These are phyloP conservation scores for Cutaneotrichosporon cavernicola DNA, from an alignment of 1,284 basidiomycete genomes.

Conservation along the genomic window DNA sequence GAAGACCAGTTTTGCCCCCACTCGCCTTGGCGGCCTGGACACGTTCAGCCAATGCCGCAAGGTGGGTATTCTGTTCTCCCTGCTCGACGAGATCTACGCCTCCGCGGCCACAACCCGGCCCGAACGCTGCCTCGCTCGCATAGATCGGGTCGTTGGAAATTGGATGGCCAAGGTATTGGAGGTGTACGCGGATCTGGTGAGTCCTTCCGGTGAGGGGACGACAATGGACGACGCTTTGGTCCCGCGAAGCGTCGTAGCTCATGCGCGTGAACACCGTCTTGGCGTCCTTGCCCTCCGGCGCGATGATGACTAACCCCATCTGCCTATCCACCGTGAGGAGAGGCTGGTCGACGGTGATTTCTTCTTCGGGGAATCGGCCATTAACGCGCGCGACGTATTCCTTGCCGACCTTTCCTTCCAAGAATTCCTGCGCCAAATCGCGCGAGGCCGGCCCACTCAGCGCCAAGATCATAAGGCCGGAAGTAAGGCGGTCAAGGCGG, in stretches of 20 bases:
- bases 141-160: slow-evolving; percentile 92
- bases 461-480: slow-evolving; percentile 93
- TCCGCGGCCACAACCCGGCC: slow-evolving; percentile 70
- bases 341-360: slow-evolving; percentile 79
- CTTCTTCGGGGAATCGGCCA: slow-evolving; percentile 79
- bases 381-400: slow-evolving; percentile 85
- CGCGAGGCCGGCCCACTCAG: slow-evolving; percentile 71
- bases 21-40: slow-evolving; percentile 13
- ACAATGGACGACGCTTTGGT: slow-evolving; percentile 88
- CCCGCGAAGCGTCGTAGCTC: slow-evolving; percentile 75
- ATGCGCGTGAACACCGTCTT: slow-evolving; percentile 86
- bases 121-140: slow-evolving; percentile 78
- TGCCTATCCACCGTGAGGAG: slow-evolving; percentile 90
- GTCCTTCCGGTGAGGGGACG: slow-evolving; percentile 83
- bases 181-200: slow-evolving; percentile 92
- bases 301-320: slow-evolving; percentile 92
- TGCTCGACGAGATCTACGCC: slow-evolving; percentile 71
- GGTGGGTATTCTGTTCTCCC: slow-evolving; percentile 12
- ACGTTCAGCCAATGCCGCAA: slow-evolving; percentile 18
- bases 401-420: slow-evolving; percentile 74
- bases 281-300: slow-evolving; percentile 85
- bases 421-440: slow-evolving; percentile 75
- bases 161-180: slow-evolving; percentile 90
- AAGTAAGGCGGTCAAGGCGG: slow-evolving; percentile 89
- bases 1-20: slow-evolving; percentile 8